phyloP scores from a whole-genome alignment of 2,329 filamentous ascomycete genomes.

The Xylariaceae sp. region DNA sequence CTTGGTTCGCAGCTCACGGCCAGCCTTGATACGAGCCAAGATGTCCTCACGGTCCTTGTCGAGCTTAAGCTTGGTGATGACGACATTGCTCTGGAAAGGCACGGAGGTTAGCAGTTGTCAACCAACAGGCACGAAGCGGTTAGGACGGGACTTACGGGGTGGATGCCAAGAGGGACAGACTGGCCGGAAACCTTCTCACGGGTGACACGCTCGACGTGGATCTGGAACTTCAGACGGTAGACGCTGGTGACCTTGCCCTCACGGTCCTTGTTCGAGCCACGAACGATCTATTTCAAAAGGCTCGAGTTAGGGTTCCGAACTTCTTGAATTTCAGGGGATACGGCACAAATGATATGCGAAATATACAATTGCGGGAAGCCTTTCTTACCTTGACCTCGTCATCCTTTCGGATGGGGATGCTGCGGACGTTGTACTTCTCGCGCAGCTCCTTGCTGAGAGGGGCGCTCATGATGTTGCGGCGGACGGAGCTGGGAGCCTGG shows the following conservation, averaged over 20 bases:
- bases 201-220: slow-evolving; percentile 94
- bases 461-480: slow-evolving; percentile 95
- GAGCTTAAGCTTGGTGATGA: slow-evolving; percentile 98
- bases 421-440: slow-evolving; percentile 98
- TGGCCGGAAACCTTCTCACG: slow-evolving; percentile 98
- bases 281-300: slow-evolving; percentile 56
- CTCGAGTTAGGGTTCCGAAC: background rate
- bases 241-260: slow-evolving; percentile 98
- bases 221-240: slow-evolving; percentile 96
- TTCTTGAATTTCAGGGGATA: no score
- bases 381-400: slow-evolving; percentile 78
- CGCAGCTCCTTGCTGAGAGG: slow-evolving; percentile 94
- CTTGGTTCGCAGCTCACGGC: slow-evolving; percentile 72
- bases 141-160: slow-evolving; percentile 46
- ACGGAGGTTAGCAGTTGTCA: background rate
- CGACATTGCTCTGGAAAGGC: slow-evolving; percentile 77
- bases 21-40: slow-evolving; percentile 76
- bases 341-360: no score
- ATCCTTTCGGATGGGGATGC: slow-evolving; percentile 87
- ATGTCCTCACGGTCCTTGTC: slow-evolving; percentile 92
- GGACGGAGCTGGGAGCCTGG: slow-evolving; percentile 86
- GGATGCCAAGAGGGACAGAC: slow-evolving; percentile 88
- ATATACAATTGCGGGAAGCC: background rate
- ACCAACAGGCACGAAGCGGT: no score
- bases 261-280: slow-evolving; percentile 92